These are phyloP conservation scores for Geranium brycei DNA, from an alignment of 345 rosid species.

Conservation along the genomic window DNA sequence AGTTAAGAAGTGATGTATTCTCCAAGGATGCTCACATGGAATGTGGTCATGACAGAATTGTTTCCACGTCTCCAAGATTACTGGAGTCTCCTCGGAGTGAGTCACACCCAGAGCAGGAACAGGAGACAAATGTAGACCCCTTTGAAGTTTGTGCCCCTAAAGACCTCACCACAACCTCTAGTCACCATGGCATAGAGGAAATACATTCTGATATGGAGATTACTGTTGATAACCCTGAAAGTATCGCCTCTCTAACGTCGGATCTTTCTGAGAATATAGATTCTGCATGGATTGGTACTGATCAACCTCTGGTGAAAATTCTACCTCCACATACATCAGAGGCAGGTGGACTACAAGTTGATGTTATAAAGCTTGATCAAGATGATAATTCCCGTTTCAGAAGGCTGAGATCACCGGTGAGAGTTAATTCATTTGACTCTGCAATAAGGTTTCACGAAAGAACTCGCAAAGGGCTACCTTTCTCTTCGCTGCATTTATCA, in stretches of 20 bases:
- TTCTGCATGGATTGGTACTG: conserved; percentile 95
- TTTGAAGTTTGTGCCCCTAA: conserved; percentile 15
- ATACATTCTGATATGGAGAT: conserved; percentile 31
- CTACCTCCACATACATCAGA: conserved; percentile 19
- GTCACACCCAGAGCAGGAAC: conserved; percentile 14
- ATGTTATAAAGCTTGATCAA: conserved; percentile 16
- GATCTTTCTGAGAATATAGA: conserved; percentile 84
- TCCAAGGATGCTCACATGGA: conserved; percentile 21
- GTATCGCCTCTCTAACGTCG: conserved; percentile 32
- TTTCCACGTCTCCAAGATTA: conserved; percentile 17
- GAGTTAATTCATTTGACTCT: conserved; percentile 83
- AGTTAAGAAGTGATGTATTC: conserved; percentile 13
- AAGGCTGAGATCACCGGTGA: conserved; percentile 40
- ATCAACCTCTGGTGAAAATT: conserved; percentile 23
- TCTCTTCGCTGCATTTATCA: conserved; percentile 52
- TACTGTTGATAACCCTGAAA: conserved; percentile 12
- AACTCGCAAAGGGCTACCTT: conserved; percentile 40
- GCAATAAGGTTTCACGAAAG: conserved; percentile 60
- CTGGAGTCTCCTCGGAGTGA: conserved; percentile 19
- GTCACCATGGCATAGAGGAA: conserved; percentile 24
- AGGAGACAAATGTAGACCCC: conserved; percentile 12
- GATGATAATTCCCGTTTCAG: conserved; percentile 25
- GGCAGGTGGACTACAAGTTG: conserved; percentile 26
- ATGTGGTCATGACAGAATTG: conserved; percentile 10
- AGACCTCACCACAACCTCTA: conserved; percentile 14